Conservation (phyloP, 164 flowering plant genomes). For the Macadamia integrifolia region DNA sequence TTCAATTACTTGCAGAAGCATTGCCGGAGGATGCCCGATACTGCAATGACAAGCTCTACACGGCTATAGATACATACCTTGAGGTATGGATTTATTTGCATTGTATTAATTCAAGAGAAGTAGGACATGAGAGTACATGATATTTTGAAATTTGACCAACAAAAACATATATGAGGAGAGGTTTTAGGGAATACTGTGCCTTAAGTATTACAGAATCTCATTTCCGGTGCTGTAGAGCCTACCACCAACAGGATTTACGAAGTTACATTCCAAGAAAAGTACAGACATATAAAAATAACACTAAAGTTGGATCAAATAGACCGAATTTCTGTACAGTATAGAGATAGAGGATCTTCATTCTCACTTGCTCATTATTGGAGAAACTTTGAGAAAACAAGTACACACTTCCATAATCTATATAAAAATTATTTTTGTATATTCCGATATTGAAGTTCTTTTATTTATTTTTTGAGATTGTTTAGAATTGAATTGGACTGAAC, state of each 20-base stretch:
- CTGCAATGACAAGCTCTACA: constrained; percentile 40
- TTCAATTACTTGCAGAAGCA: constrained; percentile 35
- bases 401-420: too few relatives aligned
- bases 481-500: too few relatives aligned
- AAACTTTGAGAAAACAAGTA: too few relatives aligned
- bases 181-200: too few relatives aligned
- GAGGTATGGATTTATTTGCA: constrained; percentile 32
- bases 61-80: constrained; percentile 52
- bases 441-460: too few relatives aligned
- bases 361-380: too few relatives aligned
- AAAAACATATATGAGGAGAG: neutral
- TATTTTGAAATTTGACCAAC: neutral
- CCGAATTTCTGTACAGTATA: constrained; percentile 47
- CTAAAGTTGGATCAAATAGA: constrained; percentile 56
- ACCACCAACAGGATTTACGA: constrained; percentile 41
- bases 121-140: too few relatives aligned
- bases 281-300: constrained; percentile 21
- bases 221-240: constrained; percentile 58
- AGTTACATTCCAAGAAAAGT: constrained; percentile 23
- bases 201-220: constrained; percentile 56
- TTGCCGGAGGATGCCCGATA: constrained; percentile 36
- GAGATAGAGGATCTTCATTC: constrained; percentile 33
- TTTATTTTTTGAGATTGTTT: too few relatives aligned
- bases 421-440: too few relatives aligned
- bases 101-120: too few relatives aligned